phyloP scores from a whole-genome alignment of 345 rosid species.

The Euphorbia lathyris region DNA sequence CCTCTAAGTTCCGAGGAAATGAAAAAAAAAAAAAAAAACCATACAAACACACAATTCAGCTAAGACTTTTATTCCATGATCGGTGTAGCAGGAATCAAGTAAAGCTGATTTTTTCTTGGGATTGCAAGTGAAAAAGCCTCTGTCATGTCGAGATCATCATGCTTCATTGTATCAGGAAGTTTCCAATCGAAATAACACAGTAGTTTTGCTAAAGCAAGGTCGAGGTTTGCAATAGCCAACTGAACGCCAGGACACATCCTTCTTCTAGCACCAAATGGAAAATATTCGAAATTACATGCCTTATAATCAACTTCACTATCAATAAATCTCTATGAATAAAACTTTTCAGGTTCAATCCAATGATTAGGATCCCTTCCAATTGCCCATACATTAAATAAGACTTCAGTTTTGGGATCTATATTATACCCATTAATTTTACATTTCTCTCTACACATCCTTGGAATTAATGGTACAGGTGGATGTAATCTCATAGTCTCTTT shows the following conservation, averaged over 20 bases:
- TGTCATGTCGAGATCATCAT: background rate
- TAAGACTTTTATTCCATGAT: too few species aligned
- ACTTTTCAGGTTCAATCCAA: background rate
- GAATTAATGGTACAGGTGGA: background rate
- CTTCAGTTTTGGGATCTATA: background rate
- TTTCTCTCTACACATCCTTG: background rate
- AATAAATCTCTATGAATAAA: background rate
- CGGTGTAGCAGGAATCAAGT: background rate
- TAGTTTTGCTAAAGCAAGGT: background rate
- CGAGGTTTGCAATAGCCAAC: background rate
- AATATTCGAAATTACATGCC: background rate
- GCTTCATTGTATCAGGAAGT: background rate
- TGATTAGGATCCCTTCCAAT: background rate
- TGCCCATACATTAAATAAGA: background rate
- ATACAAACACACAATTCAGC: too few species aligned
- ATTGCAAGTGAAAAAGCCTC: background rate
- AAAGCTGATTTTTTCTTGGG: background rate
- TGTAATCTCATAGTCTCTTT: background rate
- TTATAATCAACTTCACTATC: background rate
- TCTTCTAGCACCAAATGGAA: background rate
- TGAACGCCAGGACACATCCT: background rate
- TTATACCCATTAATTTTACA: background rate
- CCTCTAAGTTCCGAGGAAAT: too few species aligned
- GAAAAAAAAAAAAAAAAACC: too few species aligned
- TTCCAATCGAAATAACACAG: background rate